phyloP scores from a whole-genome alignment of 1,284 basidiomycete species.

The Irpex sp. region DNA sequence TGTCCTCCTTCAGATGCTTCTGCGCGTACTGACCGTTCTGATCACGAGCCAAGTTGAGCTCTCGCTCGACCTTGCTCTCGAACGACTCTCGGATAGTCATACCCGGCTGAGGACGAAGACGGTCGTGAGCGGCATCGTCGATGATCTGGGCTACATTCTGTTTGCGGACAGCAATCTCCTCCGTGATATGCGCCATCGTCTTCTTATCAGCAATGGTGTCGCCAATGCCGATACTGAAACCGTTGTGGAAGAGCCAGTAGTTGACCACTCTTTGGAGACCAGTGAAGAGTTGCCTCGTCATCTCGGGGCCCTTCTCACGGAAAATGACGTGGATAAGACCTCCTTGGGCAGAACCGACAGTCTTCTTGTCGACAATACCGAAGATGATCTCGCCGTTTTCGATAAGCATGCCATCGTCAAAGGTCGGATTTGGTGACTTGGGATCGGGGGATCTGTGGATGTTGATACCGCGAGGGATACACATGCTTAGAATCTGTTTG shows the following conservation, averaged over 20 bases:
- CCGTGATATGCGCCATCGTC: slow-evolving; percentile 86
- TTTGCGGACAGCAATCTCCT: slow-evolving; percentile 84
- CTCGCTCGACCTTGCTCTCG: slow-evolving; percentile 88
- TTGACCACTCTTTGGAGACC: slow-evolving; percentile 96
- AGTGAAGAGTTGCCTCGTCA: slow-evolving; percentile 90
- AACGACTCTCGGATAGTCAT: slow-evolving; percentile 99
- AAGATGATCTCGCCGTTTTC: slow-evolving; percentile 97
- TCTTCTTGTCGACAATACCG: slow-evolving; percentile 97
- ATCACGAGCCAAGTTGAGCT: slow-evolving; percentile 96
- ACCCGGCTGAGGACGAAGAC: slow-evolving; percentile 85
- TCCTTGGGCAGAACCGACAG: slow-evolving; percentile 92
- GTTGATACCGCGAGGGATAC: slow-evolving; percentile 96
- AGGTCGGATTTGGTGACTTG: slow-evolving; percentile 78
- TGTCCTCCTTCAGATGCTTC: slow-evolving; percentile 95
- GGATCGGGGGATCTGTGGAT: slow-evolving; percentile 80
- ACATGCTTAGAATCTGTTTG: slow-evolving; percentile 93
- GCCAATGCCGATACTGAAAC: slow-evolving; percentile 98
- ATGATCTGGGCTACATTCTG: slow-evolving; percentile 70
- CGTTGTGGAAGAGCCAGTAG: slow-evolving; percentile 98
- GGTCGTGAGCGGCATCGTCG: slow-evolving; percentile 77
- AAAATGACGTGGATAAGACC: slow-evolving; percentile 97
- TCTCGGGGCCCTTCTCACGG: slow-evolving; percentile 95
- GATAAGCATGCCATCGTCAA: slow-evolving; percentile 93
- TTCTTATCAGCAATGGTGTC: slow-evolving; percentile 94
- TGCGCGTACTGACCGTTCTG: slow-evolving; percentile 94